Evolutionary conservation across 1,139 yeast genomes (phyloP).

Genomic region (Scheffersomyces cryptocercus): DNA sequence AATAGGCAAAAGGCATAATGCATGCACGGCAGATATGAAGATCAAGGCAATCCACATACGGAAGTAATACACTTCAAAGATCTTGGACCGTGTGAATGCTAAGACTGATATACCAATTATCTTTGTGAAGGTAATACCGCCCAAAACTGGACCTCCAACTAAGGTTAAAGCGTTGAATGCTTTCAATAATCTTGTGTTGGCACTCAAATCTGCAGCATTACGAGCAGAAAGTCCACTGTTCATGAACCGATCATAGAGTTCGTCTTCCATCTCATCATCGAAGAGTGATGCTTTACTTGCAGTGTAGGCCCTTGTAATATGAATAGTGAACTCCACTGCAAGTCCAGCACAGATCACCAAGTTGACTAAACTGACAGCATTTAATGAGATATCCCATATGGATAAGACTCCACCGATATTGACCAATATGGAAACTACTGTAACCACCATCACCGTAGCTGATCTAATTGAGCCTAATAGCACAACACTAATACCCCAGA

Average conservation of each 20-base stretch:
- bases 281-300: slow-evolving; percentile 1
- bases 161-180: slow-evolving; percentile 64
- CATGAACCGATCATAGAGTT: slow-evolving; percentile 2
- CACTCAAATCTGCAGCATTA: slow-evolving; percentile 1
- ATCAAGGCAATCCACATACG: slow-evolving; percentile 93
- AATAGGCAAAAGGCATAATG: slow-evolving; percentile 77
- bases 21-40: slow-evolving; percentile 72
- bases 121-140: slow-evolving; percentile 89
- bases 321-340: slow-evolving; percentile 91
- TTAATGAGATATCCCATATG: slow-evolving; percentile 71
- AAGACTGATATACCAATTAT: slow-evolving; percentile 83
- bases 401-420: slow-evolving; percentile 83
- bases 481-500: slow-evolving; percentile 54
- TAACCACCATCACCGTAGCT: slow-evolving; percentile 55
- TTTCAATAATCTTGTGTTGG: slow-evolving; percentile 18
- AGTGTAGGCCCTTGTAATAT: slow-evolving; percentile 77
- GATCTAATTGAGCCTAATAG: slow-evolving; percentile 69
- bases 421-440: slow-evolving; percentile 64
- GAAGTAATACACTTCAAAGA: slow-evolving; percentile 89
- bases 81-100: slow-evolving; percentile 82
- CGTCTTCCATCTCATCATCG: slow-evolving; percentile 6
- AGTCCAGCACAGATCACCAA: slow-evolving; percentile 87
- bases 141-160: slow-evolving; percentile 85
- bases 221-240: slow-evolving; percentile 1
- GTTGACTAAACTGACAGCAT: slow-evolving; percentile 88